These are phyloP conservation scores for Starmerella vaccinii DNA, from an alignment of 805 yeast genomes.

Conservation along the genomic window DNA sequence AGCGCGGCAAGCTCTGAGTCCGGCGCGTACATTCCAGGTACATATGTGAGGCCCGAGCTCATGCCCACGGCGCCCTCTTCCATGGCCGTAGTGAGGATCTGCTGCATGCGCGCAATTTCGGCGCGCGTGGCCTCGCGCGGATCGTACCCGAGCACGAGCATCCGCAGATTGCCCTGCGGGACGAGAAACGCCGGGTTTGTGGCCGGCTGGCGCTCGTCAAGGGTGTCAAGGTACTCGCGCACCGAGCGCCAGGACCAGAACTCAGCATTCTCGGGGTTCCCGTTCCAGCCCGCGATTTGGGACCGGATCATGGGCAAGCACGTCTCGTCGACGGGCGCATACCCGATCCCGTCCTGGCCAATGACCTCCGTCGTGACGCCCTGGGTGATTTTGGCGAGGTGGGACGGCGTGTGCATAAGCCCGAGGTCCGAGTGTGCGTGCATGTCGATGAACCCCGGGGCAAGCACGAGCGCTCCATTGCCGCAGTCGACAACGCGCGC, in stretches of 20 bases:
- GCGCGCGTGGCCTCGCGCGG: constrained; percentile 16
- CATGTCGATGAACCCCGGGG: constrained; percentile 21
- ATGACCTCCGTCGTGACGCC: constrained; percentile 21
- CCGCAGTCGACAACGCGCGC: constrained; percentile 11
- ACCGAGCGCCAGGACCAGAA: constrained; percentile 17
- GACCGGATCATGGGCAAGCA: constrained; percentile 13
- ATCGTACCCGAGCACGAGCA: constrained; percentile 20
- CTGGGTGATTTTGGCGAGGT: constrained; percentile 18
- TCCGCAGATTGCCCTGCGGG: constrained; percentile 20
- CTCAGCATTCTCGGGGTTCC: constrained; percentile 14
- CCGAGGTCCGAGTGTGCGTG: constrained; percentile 20
- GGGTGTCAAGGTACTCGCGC: constrained; percentile 10
- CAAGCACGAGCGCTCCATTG: constrained; percentile 5
- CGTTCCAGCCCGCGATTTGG: constrained; percentile 21
- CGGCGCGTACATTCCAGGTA: constrained; percentile 20
- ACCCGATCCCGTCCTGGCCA: constrained; percentile 21
- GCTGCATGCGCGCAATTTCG: constrained; percentile 14
- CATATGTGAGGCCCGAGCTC: constrained; percentile 21
- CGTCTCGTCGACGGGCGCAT: constrained; percentile 17
- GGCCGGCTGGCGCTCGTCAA: constrained; percentile 11
- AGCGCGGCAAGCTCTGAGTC: constrained; percentile 20
- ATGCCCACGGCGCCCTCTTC: constrained; percentile 18
- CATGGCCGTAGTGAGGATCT: constrained; percentile 11
- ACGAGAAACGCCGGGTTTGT: constrained; percentile 17
- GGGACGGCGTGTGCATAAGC: constrained; percentile 17